Base-by-base conservation (phyloP, 768 basidiomycete species). In the Candolleomyces eurysporus region DNA sequence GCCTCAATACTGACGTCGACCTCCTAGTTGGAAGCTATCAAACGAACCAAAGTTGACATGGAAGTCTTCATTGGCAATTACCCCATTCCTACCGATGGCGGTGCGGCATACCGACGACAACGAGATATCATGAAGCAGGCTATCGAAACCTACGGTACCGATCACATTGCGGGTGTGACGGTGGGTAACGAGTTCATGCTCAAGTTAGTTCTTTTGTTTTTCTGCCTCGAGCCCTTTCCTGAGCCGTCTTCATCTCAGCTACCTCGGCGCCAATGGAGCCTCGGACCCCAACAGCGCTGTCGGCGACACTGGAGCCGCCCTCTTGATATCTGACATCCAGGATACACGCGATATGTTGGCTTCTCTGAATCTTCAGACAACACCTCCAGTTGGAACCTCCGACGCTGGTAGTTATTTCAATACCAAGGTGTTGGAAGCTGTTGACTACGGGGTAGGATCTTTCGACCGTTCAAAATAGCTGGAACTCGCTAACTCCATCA, bases 141-240 rank as follows among this genome's bases (percentile, higher is more conserved):
- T 9, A 75, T 98, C 58, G 70, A 89, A 70, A 87, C 84, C 1
- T 98, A 88, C 69, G 96, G 96, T 36, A 82, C 84, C 2, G 83
- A 83, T 61, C 73, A 94, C 67, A 84, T 98, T 57, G 77, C 76
- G 0, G 96, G 96, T 9, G 68, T 98, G 43, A 95, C 90, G 13
- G 95, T 97, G 39, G 95, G 96, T 39, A 96, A 97, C 70, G 94
- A 96, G 74, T 93, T 85, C 70, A 91, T 94, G 69, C 80, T 95
- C 53, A 85, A 94, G 86, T 89, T 52, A 3, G 82, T 75, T 8
- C 19, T 48, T n/a, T 46, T 45, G 36, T 48, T 66, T 26, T 58
- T 60, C 43, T 22, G 11, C 30, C 31, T 48, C 14, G 10, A 19
- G 30, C 49, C 48, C 32, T 58, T 46, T 17, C 11, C 21, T 26